Percentiles rank a stretch among this genome's conserved stretches.
Evolutionary conservation across 1,284 basidiomycete species (phyloP).

Genomic region (Ustilago shanxiensis): DNA sequence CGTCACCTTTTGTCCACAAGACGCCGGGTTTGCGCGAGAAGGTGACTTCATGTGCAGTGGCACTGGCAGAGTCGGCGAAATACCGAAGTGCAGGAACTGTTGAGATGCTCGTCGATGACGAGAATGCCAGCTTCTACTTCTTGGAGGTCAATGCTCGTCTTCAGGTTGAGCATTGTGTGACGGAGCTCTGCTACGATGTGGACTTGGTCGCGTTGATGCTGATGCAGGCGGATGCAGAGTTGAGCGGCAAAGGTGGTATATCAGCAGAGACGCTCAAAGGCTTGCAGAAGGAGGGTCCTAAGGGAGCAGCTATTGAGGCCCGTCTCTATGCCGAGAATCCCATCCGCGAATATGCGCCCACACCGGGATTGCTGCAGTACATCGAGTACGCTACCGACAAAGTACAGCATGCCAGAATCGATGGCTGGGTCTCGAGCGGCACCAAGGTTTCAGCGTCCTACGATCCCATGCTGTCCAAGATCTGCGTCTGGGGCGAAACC

Average conservation of each 20-base stretch:
- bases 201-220: conserved; percentile 75
- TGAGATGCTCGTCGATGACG: conserved; percentile 78
- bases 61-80: conserved; percentile 74
- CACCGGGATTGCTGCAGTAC: conserved; percentile 76
- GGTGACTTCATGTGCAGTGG: conserved; percentile 75
- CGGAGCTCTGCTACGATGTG: conserved; percentile 70
- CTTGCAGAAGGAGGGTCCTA: conserved; percentile 64
- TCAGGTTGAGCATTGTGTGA: conserved; percentile 81
- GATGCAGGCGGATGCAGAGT: conserved; percentile 71
- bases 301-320: conserved; percentile 75
- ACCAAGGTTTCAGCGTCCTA: conserved; percentile 75
- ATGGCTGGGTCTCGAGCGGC: conserved; percentile 73
- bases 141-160: conserved; percentile 82
- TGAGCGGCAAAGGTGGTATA: conserved; percentile 68
- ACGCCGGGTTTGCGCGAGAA: conserved; percentile 40
- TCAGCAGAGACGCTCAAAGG: conserved; percentile 68
- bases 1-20: conserved; percentile 74
- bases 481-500: conserved; percentile 72
- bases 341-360: conserved; percentile 75
- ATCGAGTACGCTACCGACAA: conserved; percentile 22
- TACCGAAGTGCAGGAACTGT: conserved; percentile 79
- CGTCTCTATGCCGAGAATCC: conserved; percentile 80
- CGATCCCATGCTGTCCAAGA: conserved; percentile 74
- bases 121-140: conserved; percentile 76
- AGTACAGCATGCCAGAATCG: conserved; percentile 75